Base-by-base conservation (phyloP, 176 grass and related monocot genomes). In the Aegilops bicornis region DNA sequence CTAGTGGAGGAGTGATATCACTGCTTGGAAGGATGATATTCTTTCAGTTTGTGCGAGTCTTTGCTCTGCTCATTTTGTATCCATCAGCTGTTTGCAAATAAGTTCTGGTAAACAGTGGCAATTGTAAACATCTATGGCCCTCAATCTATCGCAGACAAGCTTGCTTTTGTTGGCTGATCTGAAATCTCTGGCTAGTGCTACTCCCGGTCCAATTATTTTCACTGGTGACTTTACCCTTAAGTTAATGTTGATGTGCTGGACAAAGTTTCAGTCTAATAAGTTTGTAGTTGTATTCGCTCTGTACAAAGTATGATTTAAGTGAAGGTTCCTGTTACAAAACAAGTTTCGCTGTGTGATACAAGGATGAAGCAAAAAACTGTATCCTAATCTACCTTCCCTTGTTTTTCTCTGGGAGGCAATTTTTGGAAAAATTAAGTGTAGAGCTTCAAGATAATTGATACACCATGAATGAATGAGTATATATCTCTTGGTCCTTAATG, bases 231-330 rank as follows among this genome's bases (percentile, higher is more conserved):
- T 52, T 17, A 52, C 17, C 5, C 48, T 52, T 52, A 52, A 67
- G 52, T 79, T 89, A 64, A 69, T 86, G 76, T 63, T n/a, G 29
- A 81, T 81, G 48, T 31, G 81, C 82, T 72, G 2, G 56, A 76
- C 9, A 35, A 22, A 79, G 70, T 33, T 68, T 74, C 43, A 63
- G 43, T 56, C 12, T 19, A 54, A 10, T 20, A 19, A 31, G 29
- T 68, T 91, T 76, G 30, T 81, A 33, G 17, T 43, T 84, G 5
- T 87, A 3, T 66, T 58, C n/a, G 40, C 69, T 30, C 31, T 32
- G 31, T 32, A 32, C 31, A 32, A 32, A 32, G 31, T 32, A 63
- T 69, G n/a, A 39, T 59, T 84, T 70, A 20, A 82, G 47, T 75
- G 14, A 20, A 79, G 31, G 30, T 64, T 74, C 31, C 65, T 89